Base-by-base conservation (phyloP, 192 early-diverging fungal species). In the Entophlyctis helioformis region DNA sequence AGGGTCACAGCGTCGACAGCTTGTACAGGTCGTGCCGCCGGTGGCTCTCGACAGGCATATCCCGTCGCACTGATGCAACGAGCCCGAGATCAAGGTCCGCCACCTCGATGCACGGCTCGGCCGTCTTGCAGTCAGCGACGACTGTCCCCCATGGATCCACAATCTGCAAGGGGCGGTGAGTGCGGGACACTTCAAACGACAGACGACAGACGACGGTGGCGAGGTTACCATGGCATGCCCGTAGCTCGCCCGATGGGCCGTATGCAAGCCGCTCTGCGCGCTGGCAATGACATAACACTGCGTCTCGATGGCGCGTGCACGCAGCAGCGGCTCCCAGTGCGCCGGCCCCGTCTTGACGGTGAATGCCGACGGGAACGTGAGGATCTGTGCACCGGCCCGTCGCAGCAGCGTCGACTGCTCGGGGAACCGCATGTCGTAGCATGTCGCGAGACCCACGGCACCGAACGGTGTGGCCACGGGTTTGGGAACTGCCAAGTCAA, bases 401-500 rank as follows among this genome's bases (percentile, higher is more conserved):
- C 44, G 56, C n/a, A 54, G 25, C 25, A 54, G 41, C 12, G 39
- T 46, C 23, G 82, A 70, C 46, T 82, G 41, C 50, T 84, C 82
- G 0, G 88, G 74, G 51, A 91, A 91, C 33, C 87, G 69, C 27
- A 91, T 11, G 55, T 91, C 87, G 59, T 91, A 91, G 57, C 87
- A 91, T 35, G 40, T 31, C 18, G n/a, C 49, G 18, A 54, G 48
- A 19, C 50, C 51, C 12, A 59, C 28, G 3, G 22, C 27, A 11
- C 56, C 56, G 12, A 59, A 23, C 10, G 42, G 5, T 23, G 56
- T 59, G 1, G 24, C 20, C 9, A 59, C 38, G 2, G 56, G 56
- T 21, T 39, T 3, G 8, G 28, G 34, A 8, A 59, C 45, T 54
- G 15, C 0, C 15, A n/a, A n/a, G n/a, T n/a, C n/a, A n/a, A n/a